Base-by-base conservation (phyloP, 2,329 filamentous ascomycete genomes). In the Nothomitra cinnamomea region DNA sequence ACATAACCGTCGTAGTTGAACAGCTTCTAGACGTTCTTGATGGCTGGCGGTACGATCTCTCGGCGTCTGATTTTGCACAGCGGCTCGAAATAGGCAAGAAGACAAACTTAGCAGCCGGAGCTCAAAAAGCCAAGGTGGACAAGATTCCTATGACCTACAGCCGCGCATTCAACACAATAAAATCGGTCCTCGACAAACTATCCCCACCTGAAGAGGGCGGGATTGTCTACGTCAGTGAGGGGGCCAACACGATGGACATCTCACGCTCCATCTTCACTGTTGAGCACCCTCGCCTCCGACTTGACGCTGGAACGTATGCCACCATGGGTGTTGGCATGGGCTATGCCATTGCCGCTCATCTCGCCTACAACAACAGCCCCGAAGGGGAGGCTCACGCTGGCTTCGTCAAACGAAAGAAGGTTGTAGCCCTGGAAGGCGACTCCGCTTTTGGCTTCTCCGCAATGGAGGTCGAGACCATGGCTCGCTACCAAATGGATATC, bases 221-320 rank as follows among this genome's bases (percentile, higher is more conserved):
- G 43, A 69, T 78, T 22, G 71, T 78, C 21, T 79, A 78, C 56
- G 66, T 79, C 36, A 76, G 74, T 1, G 75, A 79, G 64, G 76
- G 76, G 5, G 74, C 76, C 7, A 78, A 78, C 59, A 77, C 76
- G 5, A 80, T 79, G 77, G 77, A 79, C 58, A 78, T 79, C 53
- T 76, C 73, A 1, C 72, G 76, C 19, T 73, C 71, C 12, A 67
- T 71, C 43, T 79, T 79, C 60, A 68, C 72, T 0, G 66, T 79
- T 17, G 66, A 75, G 28, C 68, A 76, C 57, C 76, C 76, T 2
- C 71, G 76, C 17, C 69, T 76, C 15, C 70, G 73, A 21, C 70
- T 80, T 21, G 76, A 79, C 61, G 76, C 76, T 2, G 76, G 76
- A 1, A 78, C 75, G 0, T 73, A 77, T 56, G 76, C 75, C 2